Evolutionary conservation across 139 green algal species (phyloP), one percentile per base, ranked within the genome.

Genomic region (Chlorella sp.): DNA sequence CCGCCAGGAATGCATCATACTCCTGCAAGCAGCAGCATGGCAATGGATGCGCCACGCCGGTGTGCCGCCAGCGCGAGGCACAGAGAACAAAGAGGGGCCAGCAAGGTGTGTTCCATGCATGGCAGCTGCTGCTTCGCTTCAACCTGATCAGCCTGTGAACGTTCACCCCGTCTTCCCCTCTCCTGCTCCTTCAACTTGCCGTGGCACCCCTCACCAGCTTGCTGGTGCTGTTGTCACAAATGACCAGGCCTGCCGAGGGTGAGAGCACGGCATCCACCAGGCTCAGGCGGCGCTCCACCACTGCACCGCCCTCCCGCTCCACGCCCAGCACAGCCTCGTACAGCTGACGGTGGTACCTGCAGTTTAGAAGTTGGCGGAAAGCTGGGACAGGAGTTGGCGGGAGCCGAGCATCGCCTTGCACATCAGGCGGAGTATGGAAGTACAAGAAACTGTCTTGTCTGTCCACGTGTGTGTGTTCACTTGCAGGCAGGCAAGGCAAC

Each of bases 281-380:
- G 4, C 11, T 11, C 79, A 95, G 64, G 26, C 66, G 77, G 14
- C 89, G 85, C 71, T 94, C 92, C 11, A 95, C 79, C 37, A 95
- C 86, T 0, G 53, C 21, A 24, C 78, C 89, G 0, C 89, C 90
- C 26, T 81, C 32, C 57, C 64, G 75, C 85, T 95, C 92, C 77
- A 94, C 68, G 60, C 75, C 64, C 40, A 95, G 76, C 69, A 94
- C 28, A 0, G 86, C 83, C 53, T 95, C 86, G 40, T 94, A 92
- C 83, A 95, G 83, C 32, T 22, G 89, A 87, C 71, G 66, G 61
- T 83, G 61, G 15, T n/a, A 21, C 30, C 73, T 88, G 84, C 14
- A 42, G n/a, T 21, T 18, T 2, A 48, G 32, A 28, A 71, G 64
- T 71, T 32, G 64, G 64, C 11, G 64, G 22, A 14, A 71, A 32